Percentiles rank a stretch among this genome's conserved stretches.
Conservation (phyloP, 805 yeast species). For the Starmerella khaoyaiensis region DNA sequence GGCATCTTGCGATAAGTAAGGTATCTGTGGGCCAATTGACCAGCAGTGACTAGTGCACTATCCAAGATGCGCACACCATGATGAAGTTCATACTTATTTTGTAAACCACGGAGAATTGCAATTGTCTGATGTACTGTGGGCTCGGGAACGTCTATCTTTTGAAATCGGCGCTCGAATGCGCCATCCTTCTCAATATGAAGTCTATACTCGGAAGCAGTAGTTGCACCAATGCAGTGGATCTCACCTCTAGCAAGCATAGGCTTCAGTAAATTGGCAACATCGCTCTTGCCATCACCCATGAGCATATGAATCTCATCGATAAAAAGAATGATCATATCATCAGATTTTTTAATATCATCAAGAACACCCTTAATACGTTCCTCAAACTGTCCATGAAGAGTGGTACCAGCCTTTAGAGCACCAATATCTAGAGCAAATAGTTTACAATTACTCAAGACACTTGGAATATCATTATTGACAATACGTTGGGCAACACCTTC, state of each 20-base stretch:
- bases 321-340: constrained; percentile 74
- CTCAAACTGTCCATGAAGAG: constrained; percentile 96
- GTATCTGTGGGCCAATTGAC: constrained; percentile 87
- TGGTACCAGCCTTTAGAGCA: constrained; percentile 96
- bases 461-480: constrained; percentile 89
- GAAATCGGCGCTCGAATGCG: constrained; percentile 97
- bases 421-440: constrained; percentile 87
- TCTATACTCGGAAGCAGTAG: constrained; percentile 89
- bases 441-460: constrained; percentile 65
- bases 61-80: constrained; percentile 95
- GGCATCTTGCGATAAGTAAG: constrained; percentile 91
- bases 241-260: constrained; percentile 96
- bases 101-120: constrained; percentile 91
- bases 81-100: constrained; percentile 88
- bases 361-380: constrained; percentile 95
- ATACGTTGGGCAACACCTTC: constrained; percentile 98
- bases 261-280: constrained; percentile 90
- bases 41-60: constrained; percentile 86
- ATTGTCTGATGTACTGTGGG: constrained; percentile 87
- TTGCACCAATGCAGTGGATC: constrained; percentile 96
- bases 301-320: constrained; percentile 98
- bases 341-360: constrained; percentile 81
- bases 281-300: constrained; percentile 98
- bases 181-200: constrained; percentile 91
- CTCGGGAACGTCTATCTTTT: constrained; percentile 89